These are phyloP conservation scores for Umbelopsis vinacea DNA, from an alignment of 192 early-diverging fungal species.

Conservation along the genomic window DNA sequence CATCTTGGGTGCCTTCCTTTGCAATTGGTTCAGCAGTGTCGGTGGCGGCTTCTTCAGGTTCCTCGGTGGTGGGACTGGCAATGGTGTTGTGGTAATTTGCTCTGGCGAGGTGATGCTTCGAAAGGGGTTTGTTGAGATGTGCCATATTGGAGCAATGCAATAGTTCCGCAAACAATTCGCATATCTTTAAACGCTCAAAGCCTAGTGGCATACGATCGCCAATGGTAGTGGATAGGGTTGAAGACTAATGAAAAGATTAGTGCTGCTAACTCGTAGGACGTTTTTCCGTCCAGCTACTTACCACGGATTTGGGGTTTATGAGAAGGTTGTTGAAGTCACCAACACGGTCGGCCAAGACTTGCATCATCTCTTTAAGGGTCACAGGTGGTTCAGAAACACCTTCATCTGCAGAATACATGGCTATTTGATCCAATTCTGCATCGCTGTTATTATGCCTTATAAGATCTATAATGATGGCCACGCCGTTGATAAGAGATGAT, in stretches of 20 bases:
- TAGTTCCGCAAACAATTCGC: constrained; percentile 98
- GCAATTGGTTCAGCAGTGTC: not conserved
- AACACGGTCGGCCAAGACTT: constrained; percentile 78
- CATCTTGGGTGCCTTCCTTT: constrained; percentile 14
- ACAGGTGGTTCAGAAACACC: constrained; percentile 24
- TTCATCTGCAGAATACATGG: constrained; percentile 9
- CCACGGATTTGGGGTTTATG: constrained; percentile 71
- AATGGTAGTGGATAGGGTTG: constrained; percentile 73
- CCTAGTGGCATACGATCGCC: constrained; percentile 84
- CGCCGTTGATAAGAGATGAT: constrained; percentile 92
- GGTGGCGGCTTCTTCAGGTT: too few relatives aligned
- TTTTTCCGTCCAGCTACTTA: constrained; percentile 38
- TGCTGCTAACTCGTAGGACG: not conserved
- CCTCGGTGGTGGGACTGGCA: not conserved
- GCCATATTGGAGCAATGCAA: constrained; percentile 90
- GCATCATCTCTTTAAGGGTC: constrained; percentile 86
- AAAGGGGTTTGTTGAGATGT: constrained; percentile 57
- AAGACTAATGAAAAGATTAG: constrained; percentile 32
- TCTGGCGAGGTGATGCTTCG: constrained; percentile 1
- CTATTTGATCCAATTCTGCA: constrained; percentile 4
- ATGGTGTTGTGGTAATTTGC: constrained; percentile 1
- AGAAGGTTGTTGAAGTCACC: constrained; percentile 84
- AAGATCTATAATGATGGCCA: constrained; percentile 97
- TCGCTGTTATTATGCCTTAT: constrained; percentile 95
- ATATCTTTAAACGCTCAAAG: constrained; percentile 92